Evolutionary conservation across 2,329 filamentous ascomycete genomes (phyloP).

Genomic region (Celoporthe dispersa): DNA sequence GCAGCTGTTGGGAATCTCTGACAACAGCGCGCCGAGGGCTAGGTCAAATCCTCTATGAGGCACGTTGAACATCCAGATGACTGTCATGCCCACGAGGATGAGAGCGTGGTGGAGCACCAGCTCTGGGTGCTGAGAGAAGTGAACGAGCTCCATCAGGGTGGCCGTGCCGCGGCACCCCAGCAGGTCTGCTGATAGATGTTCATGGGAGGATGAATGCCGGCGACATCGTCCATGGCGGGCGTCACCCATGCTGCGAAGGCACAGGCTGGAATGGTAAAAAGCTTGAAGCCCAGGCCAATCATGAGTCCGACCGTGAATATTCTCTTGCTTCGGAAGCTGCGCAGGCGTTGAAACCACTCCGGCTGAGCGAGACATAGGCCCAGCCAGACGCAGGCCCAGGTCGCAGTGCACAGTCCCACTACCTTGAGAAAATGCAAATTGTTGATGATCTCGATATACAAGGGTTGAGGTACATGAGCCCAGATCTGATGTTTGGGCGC

Average conservation of each 20-base stretch:
- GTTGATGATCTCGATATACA: background rate
- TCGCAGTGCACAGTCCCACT: background rate
- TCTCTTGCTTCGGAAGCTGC: slow-evolving; percentile 28
- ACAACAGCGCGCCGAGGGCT: slow-evolving; percentile 30
- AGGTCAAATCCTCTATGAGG: slow-evolving; percentile 32
- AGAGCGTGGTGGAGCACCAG: slow-evolving; percentile 33
- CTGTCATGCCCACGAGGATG: slow-evolving; percentile 29
- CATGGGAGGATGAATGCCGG: slow-evolving; percentile 30
- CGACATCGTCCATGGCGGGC: slow-evolving; percentile 32
- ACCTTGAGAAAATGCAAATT: background rate
- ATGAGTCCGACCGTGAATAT: slow-evolving; percentile 31
- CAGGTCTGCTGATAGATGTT: slow-evolving; percentile 33
- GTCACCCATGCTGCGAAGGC: slow-evolving; percentile 31
- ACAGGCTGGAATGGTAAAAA: slow-evolving; percentile 29
- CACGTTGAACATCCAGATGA: slow-evolving; percentile 28
- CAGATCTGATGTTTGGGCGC: background rate
- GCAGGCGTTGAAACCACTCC: slow-evolving; percentile 3
- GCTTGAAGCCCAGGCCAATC: slow-evolving; percentile 32
- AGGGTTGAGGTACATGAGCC: background rate
- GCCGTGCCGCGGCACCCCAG: slow-evolving; percentile 34
- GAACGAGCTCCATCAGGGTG: slow-evolving; percentile 32
- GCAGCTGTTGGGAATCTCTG: slow-evolving; percentile 30
- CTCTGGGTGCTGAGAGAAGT: slow-evolving; percentile 30
- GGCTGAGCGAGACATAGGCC: background rate
- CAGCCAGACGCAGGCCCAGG: background rate